Percentiles rank a stretch among this genome's conserved stretches.
Evolutionary conservation across 495 filamentous ascomycete genomes (phyloP).

Genomic region (Hamigera avellanea): DNA sequence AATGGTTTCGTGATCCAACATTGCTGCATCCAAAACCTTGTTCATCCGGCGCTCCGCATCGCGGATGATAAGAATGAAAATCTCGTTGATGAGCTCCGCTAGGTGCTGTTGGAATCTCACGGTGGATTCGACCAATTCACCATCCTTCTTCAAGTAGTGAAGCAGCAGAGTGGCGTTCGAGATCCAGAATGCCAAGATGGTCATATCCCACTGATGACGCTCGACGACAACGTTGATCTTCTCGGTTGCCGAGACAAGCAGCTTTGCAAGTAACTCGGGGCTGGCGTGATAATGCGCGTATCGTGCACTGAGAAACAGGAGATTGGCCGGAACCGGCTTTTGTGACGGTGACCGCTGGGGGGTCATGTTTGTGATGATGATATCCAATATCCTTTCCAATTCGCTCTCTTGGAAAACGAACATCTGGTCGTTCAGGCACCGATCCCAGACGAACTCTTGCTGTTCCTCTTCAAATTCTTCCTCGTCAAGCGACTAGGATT

Average conservation of each 20-base stretch:
- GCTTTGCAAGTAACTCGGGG: constrained; percentile 64
- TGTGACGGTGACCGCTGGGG: constrained; percentile 90
- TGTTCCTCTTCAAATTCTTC: constrained; percentile 74
- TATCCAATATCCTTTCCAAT: constrained; percentile 77
- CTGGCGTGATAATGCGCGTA: constrained; percentile 97
- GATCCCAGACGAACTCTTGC: constrained; percentile 95
- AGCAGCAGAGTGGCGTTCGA: constrained; percentile 92
- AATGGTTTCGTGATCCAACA: constrained; percentile 97
- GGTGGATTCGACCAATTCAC: constrained; percentile 68
- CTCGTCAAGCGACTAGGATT: constrained; percentile 51
- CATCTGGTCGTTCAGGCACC: constrained; percentile 96
- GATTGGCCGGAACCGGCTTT: constrained; percentile 94
- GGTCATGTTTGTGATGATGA: constrained; percentile 97
- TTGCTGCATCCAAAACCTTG: constrained; percentile 81
- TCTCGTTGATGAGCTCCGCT: constrained; percentile 93
- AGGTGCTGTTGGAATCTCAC: constrained; percentile 86
- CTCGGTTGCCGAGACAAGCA: constrained; percentile 80
- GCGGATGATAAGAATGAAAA: constrained; percentile 95
- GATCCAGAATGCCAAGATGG: constrained; percentile 95
- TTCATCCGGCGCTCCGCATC: constrained; percentile 98
- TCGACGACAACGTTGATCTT: constrained; percentile 96
- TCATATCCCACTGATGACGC: constrained; percentile 97
- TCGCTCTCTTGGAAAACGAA: constrained; percentile 98
- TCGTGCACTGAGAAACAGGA: constrained; percentile 87
- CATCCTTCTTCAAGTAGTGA: constrained; percentile 94